phyloP scores from a whole-genome alignment of 129 eudicot species.

The Artemisia annua region DNA sequence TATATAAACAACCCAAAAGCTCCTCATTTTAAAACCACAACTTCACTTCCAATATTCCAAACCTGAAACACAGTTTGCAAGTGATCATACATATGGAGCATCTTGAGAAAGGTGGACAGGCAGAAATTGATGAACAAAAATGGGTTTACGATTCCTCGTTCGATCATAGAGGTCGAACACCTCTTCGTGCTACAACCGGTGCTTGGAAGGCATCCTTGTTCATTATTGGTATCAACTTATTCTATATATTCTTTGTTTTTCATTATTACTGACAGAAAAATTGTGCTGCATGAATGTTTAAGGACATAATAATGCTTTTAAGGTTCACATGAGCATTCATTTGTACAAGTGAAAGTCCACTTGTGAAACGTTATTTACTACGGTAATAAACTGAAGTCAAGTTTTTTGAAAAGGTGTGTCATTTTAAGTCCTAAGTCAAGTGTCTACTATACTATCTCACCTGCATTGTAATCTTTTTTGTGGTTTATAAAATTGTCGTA shows the following conservation, averaged over 20 bases:
- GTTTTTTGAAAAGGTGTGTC: too few relatives aligned
- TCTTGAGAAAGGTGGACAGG: conserved; percentile 38
- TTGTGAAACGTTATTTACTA: too few relatives aligned
- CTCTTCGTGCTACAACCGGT: conserved; percentile 78
- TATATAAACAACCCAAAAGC: conserved; percentile 53
- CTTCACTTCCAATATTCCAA: conserved; percentile 21
- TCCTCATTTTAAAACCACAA: conserved; percentile 32
- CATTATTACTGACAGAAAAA: neutral
- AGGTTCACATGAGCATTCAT: too few relatives aligned
- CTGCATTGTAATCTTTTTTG: too few relatives aligned
- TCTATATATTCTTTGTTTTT: neutral
- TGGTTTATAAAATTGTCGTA: too few relatives aligned
- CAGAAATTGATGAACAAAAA: conserved; percentile 48
- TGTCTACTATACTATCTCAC: too few relatives aligned
- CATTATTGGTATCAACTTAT: conserved; percentile 48
- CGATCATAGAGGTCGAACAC: conserved; percentile 69
- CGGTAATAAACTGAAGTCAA: too few relatives aligned
- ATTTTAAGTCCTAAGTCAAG: too few relatives aligned
- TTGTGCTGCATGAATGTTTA: too few relatives aligned
- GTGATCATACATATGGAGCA: conserved; percentile 55
- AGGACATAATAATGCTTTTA: too few relatives aligned
- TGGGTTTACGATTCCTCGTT: conserved; percentile 77
- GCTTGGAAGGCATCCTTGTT: conserved; percentile 83
- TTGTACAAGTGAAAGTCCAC: too few relatives aligned
- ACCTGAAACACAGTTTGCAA: conserved; percentile 12